A percentile compares a stretch with the other conserved stretches of the same genome.
Evolutionary conservation across 2,329 filamentous ascomycete species (phyloP).

Genomic region (Mycocentrospora acerina): DNA sequence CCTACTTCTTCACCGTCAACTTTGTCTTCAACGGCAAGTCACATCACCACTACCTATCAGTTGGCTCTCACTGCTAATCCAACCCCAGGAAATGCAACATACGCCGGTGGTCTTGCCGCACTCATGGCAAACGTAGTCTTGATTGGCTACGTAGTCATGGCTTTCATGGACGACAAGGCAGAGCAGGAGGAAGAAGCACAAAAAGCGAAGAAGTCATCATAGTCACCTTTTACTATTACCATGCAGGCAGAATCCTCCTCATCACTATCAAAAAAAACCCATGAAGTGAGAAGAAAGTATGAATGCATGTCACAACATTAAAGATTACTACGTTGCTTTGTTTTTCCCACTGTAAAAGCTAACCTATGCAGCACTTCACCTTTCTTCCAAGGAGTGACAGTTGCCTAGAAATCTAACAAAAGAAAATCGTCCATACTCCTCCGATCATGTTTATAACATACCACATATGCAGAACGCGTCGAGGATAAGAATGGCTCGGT

Average conservation of each 20-base stretch:
- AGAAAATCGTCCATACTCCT: constrained; percentile 15
- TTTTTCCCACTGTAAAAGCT: constrained; percentile 1
- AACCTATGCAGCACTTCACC: constrained; percentile 13
- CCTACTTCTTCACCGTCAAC: constrained; percentile 81
- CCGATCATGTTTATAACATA: too few relatives aligned
- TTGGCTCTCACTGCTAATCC: background rate
- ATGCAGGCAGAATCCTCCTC: too few relatives aligned
- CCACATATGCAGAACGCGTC: background rate
- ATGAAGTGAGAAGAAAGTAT: background rate
- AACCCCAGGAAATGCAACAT: constrained; percentile 77
- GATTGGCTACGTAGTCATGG: constrained; percentile 86
- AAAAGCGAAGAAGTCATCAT: constrained; percentile 37
- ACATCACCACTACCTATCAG: too few relatives aligned
- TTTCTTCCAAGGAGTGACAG: constrained; percentile 19
- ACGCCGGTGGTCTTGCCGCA: constrained; percentile 80
- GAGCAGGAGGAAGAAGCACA: constrained; percentile 51
- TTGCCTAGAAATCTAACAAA: constrained; percentile 2
- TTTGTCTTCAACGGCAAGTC: constrained; percentile 71
- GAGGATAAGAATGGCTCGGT: constrained; percentile 9
- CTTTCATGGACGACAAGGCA: constrained; percentile 79
- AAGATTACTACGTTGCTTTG: constrained; percentile 27
- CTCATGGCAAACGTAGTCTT: constrained; percentile 89
- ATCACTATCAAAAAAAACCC: too few relatives aligned
- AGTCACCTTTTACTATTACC: constrained; percentile 6
- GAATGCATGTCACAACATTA: constrained; percentile 20